Conservation (phyloP, 768 basidiomycete genomes). For the Termitomyces sp. region DNA sequence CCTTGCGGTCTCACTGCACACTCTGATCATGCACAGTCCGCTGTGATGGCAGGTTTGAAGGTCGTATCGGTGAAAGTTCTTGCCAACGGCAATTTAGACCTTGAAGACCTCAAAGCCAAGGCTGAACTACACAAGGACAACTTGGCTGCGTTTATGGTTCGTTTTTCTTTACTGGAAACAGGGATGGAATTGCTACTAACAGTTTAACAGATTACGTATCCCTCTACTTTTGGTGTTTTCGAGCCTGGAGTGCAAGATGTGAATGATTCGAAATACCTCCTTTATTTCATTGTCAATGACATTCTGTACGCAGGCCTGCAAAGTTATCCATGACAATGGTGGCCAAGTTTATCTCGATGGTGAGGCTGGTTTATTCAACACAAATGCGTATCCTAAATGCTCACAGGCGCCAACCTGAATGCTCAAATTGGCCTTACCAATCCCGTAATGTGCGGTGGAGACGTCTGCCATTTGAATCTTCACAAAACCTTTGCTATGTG, state of each 20-base stretch:
- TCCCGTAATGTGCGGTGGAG: slow-evolving; percentile 92
- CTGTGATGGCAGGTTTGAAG: slow-evolving; percentile 95
- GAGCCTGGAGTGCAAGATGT: slow-evolving; percentile 84
- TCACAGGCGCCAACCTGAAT: slow-evolving; percentile 83
- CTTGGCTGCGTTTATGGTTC: slow-evolving; percentile 93
- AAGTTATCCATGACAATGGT: slow-evolving; percentile 90
- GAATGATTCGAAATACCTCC: slow-evolving; percentile 12
- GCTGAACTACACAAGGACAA: slow-evolving; percentile 89
- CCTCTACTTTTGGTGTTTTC: slow-evolving; percentile 97
- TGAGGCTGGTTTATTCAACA: slow-evolving; percentile 12
- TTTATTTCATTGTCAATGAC: slow-evolving; percentile 2
- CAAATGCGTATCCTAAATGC: background rate
- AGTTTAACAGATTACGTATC: slow-evolving; percentile 82
- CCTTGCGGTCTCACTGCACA: background rate
- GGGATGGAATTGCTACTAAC: slow-evolving; percentile 1
- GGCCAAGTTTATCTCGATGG: slow-evolving; percentile 98
- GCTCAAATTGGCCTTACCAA: slow-evolving; percentile 92
- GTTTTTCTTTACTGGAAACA: slow-evolving; percentile 11
- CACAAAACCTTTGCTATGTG: slow-evolving; percentile 98
- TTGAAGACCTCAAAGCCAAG: slow-evolving; percentile 80
- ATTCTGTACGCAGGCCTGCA: slow-evolving; percentile 59
- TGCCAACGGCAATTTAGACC: slow-evolving; percentile 82
- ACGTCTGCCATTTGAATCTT: slow-evolving; percentile 96
- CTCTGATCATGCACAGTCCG: slow-evolving; percentile 55
- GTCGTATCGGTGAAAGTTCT: slow-evolving; percentile 94